phyloP scores from a whole-genome alignment of 441 rosid genomes.

The Gossypium aridum region DNA sequence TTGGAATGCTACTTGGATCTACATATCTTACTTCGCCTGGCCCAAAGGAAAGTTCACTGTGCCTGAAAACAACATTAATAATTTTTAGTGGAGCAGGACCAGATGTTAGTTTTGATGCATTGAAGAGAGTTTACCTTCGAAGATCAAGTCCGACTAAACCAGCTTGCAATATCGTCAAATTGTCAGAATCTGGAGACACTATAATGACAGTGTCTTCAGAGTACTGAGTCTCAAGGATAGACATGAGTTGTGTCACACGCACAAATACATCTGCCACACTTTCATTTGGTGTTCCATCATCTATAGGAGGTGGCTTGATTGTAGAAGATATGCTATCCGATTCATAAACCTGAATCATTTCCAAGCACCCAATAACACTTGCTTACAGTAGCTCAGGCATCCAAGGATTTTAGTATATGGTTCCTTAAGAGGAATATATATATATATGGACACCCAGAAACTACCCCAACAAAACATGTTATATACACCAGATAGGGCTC shows the following conservation, averaged over 20 bases:
- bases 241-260: conserved; percentile 90
- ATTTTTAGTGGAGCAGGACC: neutral
- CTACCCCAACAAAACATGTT: neutral
- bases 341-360: conserved; percentile 56
- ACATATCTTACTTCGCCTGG: conserved; percentile 83
- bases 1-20: conserved; percentile 58
- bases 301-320: conserved; percentile 81
- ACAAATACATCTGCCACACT: conserved; percentile 84
- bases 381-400: neutral
- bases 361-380: neutral
- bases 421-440: neutral
- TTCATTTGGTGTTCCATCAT: conserved; percentile 89
- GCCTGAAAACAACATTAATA: conserved; percentile 41
- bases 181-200: conserved; percentile 93
- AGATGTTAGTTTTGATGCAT: neutral
- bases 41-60: conserved; percentile 58
- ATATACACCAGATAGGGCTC: neutral
- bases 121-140: conserved; percentile 40
- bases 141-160: conserved; percentile 82
- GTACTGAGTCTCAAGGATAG: conserved; percentile 89
- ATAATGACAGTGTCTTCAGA: conserved; percentile 65
- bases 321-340: conserved; percentile 67
- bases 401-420: neutral
- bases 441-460: neutral
- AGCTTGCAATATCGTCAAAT: conserved; percentile 75